Conservation (phyloP, 208 protist genomes). For the Trypanosoma brucei region DNA sequence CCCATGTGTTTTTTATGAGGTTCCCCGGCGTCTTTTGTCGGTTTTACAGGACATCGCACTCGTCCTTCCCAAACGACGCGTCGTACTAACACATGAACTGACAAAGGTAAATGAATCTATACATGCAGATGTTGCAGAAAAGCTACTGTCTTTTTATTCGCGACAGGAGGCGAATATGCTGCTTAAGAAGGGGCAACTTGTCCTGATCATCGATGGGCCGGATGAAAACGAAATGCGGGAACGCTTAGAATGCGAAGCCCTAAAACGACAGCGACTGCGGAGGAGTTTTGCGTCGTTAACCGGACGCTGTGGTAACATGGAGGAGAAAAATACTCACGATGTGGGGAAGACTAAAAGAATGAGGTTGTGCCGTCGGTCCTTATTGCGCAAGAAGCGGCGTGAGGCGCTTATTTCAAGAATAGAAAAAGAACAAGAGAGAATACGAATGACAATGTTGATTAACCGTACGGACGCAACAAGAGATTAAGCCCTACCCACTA, state of each 20-base stretch:
- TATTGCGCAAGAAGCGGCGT: constrained; percentile 21
- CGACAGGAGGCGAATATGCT: constrained; percentile 61
- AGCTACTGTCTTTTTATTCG: constrained; percentile 69
- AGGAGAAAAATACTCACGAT: not conserved
- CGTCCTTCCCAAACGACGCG: constrained; percentile 59
- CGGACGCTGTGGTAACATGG: not conserved
- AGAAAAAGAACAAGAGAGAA: constrained; percentile 70
- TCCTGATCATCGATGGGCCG: constrained; percentile 74
- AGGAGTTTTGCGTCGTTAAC: constrained; percentile 33
- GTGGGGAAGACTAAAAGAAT: constrained; percentile 1
- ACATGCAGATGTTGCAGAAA: constrained; percentile 75
- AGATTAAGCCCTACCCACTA: constrained; percentile 5
- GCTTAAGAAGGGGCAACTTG: constrained; percentile 76
- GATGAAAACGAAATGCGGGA: constrained; percentile 53
- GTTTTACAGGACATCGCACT: constrained; percentile 82
- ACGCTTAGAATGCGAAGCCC: constrained; percentile 47
- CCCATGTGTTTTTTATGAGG: constrained; percentile 87
- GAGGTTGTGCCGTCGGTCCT: constrained; percentile 13
- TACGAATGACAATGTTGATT: constrained; percentile 50
- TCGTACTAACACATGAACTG: constrained; percentile 82
- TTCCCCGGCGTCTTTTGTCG: constrained; percentile 69
- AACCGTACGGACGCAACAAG: constrained; percentile 44
- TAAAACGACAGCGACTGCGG: constrained; percentile 54
- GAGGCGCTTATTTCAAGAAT: constrained; percentile 58
- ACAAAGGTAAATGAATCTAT: constrained; percentile 89